These are phyloP conservation scores for Pueraria montana DNA, from an alignment of 306 rosid species.

Conservation along the genomic window DNA sequence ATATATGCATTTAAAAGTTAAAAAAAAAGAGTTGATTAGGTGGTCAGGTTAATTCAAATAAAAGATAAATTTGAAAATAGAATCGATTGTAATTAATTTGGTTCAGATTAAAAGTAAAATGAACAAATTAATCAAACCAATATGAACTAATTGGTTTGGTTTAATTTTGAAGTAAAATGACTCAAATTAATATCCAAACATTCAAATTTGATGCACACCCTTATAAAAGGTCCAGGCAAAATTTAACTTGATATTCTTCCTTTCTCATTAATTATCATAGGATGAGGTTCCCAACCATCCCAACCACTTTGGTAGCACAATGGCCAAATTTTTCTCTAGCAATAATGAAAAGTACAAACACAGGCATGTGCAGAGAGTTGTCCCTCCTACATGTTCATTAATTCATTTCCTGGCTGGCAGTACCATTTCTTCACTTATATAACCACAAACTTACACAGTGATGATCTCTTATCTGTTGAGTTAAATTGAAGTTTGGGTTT, in stretches of 20 bases:
- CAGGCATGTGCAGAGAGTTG: neutral
- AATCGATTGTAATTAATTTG: too few species aligned
- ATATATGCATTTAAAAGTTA: too few species aligned
- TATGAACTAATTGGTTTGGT: too few species aligned
- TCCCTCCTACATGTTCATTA: slow-evolving; percentile 5
- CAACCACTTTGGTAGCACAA: slow-evolving; percentile 42
- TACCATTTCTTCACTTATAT: neutral
- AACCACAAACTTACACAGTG: neutral
- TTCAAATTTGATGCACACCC: neutral
- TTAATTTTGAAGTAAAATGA: too few species aligned
- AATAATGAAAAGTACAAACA: slow-evolving; percentile 36
- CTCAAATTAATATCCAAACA: too few species aligned
- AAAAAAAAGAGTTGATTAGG: too few species aligned
- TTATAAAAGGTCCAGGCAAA: neutral
- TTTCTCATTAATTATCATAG: slow-evolving; percentile 5
- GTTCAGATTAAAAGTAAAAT: too few species aligned
- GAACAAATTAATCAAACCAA: too few species aligned
- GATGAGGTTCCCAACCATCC: slow-evolving; percentile 38
- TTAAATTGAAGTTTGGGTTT: neutral
- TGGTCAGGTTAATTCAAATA: too few species aligned
- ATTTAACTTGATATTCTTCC: neutral
- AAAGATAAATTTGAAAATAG: too few species aligned
- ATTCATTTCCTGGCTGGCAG: neutral
- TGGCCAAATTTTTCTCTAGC: neutral
- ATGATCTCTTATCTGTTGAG: neutral